Evolutionary conservation across 495 filamentous ascomycete species (phyloP).

Genomic region (Cryomyces antarcticus): DNA sequence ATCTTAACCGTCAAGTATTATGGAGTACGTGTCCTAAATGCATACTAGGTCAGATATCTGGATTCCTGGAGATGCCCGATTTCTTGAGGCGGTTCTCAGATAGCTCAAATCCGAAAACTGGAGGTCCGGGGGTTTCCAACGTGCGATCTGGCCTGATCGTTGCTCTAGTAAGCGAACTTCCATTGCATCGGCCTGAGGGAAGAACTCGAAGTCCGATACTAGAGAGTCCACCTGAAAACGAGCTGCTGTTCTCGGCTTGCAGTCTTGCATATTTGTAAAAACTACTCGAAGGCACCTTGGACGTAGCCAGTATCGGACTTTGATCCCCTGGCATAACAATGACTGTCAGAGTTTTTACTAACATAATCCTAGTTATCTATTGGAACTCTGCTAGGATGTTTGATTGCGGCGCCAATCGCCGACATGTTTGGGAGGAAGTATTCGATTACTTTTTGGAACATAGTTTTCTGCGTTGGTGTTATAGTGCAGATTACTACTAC

Average conservation of each 20-base stretch:
- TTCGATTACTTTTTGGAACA: slow-evolving; percentile 10
- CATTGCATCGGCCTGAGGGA: background rate
- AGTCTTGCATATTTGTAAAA: no score
- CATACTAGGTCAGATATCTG: slow-evolving; percentile 11
- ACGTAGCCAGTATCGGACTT: no score
- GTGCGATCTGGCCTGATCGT: slow-evolving; percentile 15
- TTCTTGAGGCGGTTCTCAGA: slow-evolving; percentile 13
- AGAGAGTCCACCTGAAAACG: no score
- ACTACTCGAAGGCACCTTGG: no score
- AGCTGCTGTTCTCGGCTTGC: no score
- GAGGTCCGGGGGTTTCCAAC: slow-evolving; percentile 9
- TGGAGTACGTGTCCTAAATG: no score
- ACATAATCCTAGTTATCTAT: slow-evolving; percentile 12
- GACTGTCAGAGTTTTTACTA: background rate
- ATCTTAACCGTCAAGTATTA: no score
- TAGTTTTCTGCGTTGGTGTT: slow-evolving; percentile 14
- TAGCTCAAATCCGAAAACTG: background rate
- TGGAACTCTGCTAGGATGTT: slow-evolving; percentile 14
- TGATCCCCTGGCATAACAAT: no score
- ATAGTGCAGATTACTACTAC: slow-evolving; percentile 16
- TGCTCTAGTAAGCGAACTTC: slow-evolving; percentile 6
- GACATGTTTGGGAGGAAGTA: slow-evolving; percentile 13
- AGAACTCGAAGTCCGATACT: background rate
- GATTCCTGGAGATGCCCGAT: slow-evolving; percentile 16
- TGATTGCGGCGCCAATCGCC: slow-evolving; percentile 13